Evolutionary conservation across 768 basidiomycete genomes (phyloP), one percentile per base, ranked within the genome.

Genomic region (Scleroderma bovista): DNA sequence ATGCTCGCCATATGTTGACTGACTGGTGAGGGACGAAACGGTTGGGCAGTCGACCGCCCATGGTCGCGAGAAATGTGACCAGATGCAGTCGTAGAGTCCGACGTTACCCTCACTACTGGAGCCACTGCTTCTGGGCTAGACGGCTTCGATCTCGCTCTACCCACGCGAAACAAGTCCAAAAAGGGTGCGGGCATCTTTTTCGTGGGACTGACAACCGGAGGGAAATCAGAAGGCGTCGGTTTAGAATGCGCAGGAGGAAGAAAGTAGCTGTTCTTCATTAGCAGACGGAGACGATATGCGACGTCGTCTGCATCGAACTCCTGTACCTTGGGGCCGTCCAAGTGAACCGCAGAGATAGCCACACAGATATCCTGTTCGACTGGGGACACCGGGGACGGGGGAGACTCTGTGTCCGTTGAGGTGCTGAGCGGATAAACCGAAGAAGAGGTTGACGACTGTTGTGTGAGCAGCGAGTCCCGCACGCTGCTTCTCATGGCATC

Each of bases 211-310:
- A 60, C 42, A 37, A 62, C 62, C 2, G 73, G 65, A 16, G 78
- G 75, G 51, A 90, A 78, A 46, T 86, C 80, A 23, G 83, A 74
- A 2, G 82, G 77, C 10, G 79, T 79, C 2, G 90, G 90, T 60
- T 93, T 93, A 37, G 82, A 76, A 60, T 93, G 90, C 0, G 90
- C 89, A 10, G 90, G 91, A 3, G 90, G 90, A 33, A 93, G 80
- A 61, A 88, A 93, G 63, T 93, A 93, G 60, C 76, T 91, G 67
- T 93, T 93, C 64, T 85, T 87, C 47, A 93, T 84, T 36, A 93
- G 78, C 47, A 93, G 76, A 36, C 83, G 84, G 17, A 93, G 78
- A 20, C 90, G 85, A 69, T 89, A 88, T 17, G 88, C 82, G 36
- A 92, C 88, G 60, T 93, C 90, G 66, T 93, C 89, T 19, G 77